phyloP scores from a whole-genome alignment of 805 yeast species.

The Zygosaccharomyces gambellarensis region DNA sequence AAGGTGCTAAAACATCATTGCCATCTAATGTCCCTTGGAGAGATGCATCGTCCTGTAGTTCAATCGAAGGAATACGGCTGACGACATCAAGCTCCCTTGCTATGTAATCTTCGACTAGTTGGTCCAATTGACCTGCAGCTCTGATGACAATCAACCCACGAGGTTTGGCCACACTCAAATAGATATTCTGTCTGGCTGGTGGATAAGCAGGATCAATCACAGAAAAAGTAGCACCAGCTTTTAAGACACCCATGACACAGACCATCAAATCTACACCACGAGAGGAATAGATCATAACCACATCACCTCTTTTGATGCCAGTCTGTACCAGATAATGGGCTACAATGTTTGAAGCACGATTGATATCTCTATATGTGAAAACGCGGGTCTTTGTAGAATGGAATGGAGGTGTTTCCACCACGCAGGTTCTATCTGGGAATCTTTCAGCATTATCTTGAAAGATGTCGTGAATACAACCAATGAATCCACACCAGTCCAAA shows the following conservation, averaged over 20 bases:
- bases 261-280: slow-evolving; percentile 96
- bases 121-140: slow-evolving; percentile 81
- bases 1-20: slow-evolving; percentile 48
- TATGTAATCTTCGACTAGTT: slow-evolving; percentile 74
- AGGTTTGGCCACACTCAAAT: slow-evolving; percentile 90
- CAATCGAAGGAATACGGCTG: slow-evolving; percentile 71
- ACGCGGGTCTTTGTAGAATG: slow-evolving; percentile 52
- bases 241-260: slow-evolving; percentile 95
- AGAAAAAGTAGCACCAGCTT: slow-evolving; percentile 98
- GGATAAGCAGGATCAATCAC: slow-evolving; percentile 99
- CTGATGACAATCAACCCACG: slow-evolving; percentile 82
- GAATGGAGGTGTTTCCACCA: slow-evolving; percentile 80
- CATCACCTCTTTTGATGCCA: slow-evolving; percentile 87
- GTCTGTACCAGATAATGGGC: slow-evolving; percentile 79
- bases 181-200: slow-evolving; percentile 93
- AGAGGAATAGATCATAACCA: slow-evolving; percentile 95
- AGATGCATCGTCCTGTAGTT: slow-evolving; percentile 69
- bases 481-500: slow-evolving; percentile 83
- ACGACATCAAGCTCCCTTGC: slow-evolving; percentile 64
- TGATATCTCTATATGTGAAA: slow-evolving; percentile 82
- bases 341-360: slow-evolving; percentile 87
- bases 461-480: slow-evolving; percentile 96
- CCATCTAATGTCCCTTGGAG: slow-evolving; percentile 48
- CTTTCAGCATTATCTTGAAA: slow-evolving; percentile 80
- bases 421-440: slow-evolving; percentile 85